A percentile compares a stretch with the other conserved stretches of the same genome.
These are phyloP conservation scores for Neonectria punicea DNA, from an alignment of 2,329 filamentous ascomycete genomes.

Conservation along the genomic window DNA sequence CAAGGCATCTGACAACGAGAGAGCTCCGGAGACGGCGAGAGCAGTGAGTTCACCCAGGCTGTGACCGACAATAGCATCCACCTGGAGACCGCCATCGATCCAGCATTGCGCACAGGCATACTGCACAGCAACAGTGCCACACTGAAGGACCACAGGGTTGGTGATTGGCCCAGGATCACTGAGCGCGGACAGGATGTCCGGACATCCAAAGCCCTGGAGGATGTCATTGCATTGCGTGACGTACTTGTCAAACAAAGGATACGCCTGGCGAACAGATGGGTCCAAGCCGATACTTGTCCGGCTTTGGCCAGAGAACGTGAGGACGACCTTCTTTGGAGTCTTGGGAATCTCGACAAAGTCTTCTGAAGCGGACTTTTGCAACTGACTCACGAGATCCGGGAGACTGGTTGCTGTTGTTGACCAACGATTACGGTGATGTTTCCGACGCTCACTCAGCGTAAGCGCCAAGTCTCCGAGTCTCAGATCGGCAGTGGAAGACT, in stretches of 20 bases:
- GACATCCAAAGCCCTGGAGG: constrained; percentile 40
- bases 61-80: constrained; percentile 45
- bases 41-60: constrained; percentile 53
- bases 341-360: constrained; percentile 17
- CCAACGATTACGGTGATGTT: constrained; percentile 29
- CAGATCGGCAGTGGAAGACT: constrained; percentile 2
- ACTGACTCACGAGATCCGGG: constrained; percentile 1
- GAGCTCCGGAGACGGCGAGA: constrained; percentile 45
- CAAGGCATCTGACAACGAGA: constrained; percentile 46
- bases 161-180: constrained; percentile 39
- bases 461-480: constrained; percentile 24
- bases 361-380: not conserved
- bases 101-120: constrained; percentile 35
- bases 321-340: constrained; percentile 40
- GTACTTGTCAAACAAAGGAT: constrained; percentile 43
- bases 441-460: constrained; percentile 30
- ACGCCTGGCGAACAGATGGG: constrained; percentile 12
- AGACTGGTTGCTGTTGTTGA: constrained; percentile 19
- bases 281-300: constrained; percentile 28
- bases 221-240: constrained; percentile 49
- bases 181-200: constrained; percentile 46
- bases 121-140: constrained; percentile 31
- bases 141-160: constrained; percentile 48
- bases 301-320: constrained; percentile 53
- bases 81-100: constrained; percentile 33